Percentiles rank a stretch among this genome's conserved stretches.
Evolutionary conservation across 352 stramenopile genomes (phyloP).

Genomic region (Globisporangium yorkense): DNA sequence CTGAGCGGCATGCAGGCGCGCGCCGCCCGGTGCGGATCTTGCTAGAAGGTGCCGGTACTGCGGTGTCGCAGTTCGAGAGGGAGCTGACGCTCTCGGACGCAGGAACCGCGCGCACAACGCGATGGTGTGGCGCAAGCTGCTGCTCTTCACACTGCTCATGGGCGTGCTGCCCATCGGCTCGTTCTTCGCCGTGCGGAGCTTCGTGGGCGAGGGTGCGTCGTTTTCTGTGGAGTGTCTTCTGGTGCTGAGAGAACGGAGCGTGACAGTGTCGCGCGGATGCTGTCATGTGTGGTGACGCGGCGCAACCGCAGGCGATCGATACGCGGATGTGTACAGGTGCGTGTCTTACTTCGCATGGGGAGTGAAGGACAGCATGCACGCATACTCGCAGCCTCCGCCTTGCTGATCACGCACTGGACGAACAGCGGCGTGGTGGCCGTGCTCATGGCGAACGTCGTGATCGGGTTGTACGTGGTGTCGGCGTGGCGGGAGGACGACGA

Average conservation of each 20-base stretch:
- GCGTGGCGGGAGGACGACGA: slow-evolving; percentile 58
- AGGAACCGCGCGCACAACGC: slow-evolving; percentile 72
- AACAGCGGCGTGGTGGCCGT: slow-evolving; percentile 63
- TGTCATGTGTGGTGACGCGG: background rate
- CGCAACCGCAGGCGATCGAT: slow-evolving; percentile 25
- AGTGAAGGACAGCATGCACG: slow-evolving; percentile 12
- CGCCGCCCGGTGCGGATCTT: slow-evolving; percentile 23
- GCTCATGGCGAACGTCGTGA: slow-evolving; percentile 71
- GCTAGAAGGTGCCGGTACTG: background rate
- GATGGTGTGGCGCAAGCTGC: slow-evolving; percentile 67
- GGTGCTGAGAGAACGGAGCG: background rate
- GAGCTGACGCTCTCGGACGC: background rate
- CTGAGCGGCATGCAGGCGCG: slow-evolving; percentile 43
- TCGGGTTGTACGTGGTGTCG: slow-evolving; percentile 71
- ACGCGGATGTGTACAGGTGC: slow-evolving; percentile 72
- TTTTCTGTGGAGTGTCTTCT: background rate
- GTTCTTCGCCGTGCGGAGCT: slow-evolving; percentile 51
- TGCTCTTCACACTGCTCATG: slow-evolving; percentile 72
- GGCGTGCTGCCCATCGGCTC: slow-evolving; percentile 45
- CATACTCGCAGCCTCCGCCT: background rate
- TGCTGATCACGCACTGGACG: background rate
- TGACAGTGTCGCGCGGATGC: background rate
- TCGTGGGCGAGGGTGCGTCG: slow-evolving; percentile 36
- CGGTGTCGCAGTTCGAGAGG: background rate
- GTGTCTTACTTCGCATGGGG: background rate